Base-by-base conservation (phyloP, 371 early-diverging fungal species). In the Caulochytrium protostelioides region DNA sequence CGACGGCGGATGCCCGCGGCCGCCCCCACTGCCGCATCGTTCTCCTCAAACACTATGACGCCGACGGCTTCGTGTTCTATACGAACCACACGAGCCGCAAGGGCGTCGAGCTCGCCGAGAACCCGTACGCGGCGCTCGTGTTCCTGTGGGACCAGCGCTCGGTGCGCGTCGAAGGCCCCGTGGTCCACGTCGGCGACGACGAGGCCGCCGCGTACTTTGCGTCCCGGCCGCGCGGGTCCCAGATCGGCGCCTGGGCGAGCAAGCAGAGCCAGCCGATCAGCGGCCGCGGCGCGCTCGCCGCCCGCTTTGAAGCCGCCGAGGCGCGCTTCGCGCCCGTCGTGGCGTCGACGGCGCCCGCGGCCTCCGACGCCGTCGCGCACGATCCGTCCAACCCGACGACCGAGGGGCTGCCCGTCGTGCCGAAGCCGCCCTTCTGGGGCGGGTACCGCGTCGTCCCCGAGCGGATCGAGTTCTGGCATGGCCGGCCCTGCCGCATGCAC, bases 381-480 rank as follows among this genome's bases (percentile, higher is more conserved):
- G n/a, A n/a, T n/a, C n/a, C n/a, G n/a, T 41, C 30, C 12, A 35
- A 23, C 23, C 12, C 6, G 55, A 46, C n/a, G 10, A 10, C 13
- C 10, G 10, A 10, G n/a, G n/a, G 10, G 27, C 10, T 10, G n/a
- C 10, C 13, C 10, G 37, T 33, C 15, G 25, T 56, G 14, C 45
- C 48, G 13, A 24, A 47, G 28, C 63, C 63, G 12, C 35, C 36
- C 2, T 50, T 44, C 36, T 62, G 63, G 63, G 63, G 63, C 20
- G 63, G 63, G 9, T 62, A 32, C 29, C 18, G 51, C 9, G 43
- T 58, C 17, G 37, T 39, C 6, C 59, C 59, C 14, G 50, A 46
- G 4, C 6, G n/a, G 19, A 53, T 62, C 22, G 63, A 62, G 46
- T 62, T 62, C 32, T 62, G 63, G 63, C 52, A 56, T 34, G 63